Evolutionary conservation across 768 basidiomycete species (phyloP).

Genomic region (Gloeostereum incarnatum): DNA sequence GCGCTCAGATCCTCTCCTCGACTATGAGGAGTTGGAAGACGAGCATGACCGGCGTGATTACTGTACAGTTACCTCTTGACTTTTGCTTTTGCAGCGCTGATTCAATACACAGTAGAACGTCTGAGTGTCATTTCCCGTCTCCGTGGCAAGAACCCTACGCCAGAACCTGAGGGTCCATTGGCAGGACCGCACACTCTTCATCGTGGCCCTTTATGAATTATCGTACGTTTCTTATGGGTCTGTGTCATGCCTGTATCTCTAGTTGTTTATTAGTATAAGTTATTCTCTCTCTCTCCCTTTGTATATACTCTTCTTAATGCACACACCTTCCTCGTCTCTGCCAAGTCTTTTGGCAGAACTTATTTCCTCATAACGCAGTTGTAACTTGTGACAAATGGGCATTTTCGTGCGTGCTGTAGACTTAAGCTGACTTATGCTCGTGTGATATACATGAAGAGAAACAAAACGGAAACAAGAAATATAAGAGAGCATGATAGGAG

Average conservation of each 20-base stretch:
- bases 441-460: too few species aligned
- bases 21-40: conserved; percentile 64
- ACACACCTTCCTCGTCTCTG: not conserved
- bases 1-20: conserved; percentile 60
- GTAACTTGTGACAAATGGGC: too few species aligned
- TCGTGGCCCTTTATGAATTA: not conserved
- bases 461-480: too few species aligned
- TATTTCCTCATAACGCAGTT: too few species aligned
- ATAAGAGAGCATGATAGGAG: too few species aligned
- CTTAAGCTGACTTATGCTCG: too few species aligned
- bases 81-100: conserved; percentile 3
- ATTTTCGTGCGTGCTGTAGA: too few species aligned
- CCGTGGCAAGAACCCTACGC: conserved; percentile 49
- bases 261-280: too few species aligned
- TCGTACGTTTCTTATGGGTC: not conserved
- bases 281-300: not conserved
- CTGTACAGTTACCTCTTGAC: conserved; percentile 31
- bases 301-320: not conserved
- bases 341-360: not conserved
- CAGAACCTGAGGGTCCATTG: conserved; percentile 26
- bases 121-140: conserved; percentile 51
- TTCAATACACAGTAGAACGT: conserved; percentile 37
- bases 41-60: conserved; percentile 61
- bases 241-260: too few species aligned
- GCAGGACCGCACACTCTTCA: not conserved